Percentiles rank a stretch among this genome's conserved stretches.
These are phyloP conservation scores for Ustilago loliicola DNA, from an alignment of 1,284 basidiomycete genomes.

Conservation along the genomic window DNA sequence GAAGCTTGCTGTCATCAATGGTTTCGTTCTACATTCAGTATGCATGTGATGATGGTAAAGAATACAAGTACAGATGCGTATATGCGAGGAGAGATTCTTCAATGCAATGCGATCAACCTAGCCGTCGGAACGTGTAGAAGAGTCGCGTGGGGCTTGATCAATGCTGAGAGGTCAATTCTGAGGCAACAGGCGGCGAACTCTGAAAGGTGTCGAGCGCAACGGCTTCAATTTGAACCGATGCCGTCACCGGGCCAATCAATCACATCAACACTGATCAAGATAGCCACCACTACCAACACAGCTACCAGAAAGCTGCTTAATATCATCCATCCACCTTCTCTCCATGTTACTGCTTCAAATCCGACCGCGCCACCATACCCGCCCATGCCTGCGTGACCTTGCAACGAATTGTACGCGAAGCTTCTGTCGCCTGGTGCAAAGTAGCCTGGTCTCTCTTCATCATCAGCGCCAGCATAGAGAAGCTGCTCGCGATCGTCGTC, in stretches of 20 bases:
- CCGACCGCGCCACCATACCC: slow-evolving; percentile 27
- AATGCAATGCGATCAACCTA: neutral
- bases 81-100: neutral
- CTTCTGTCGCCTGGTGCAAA: slow-evolving; percentile 36
- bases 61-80: slow-evolving; percentile 40
- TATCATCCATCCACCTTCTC: slow-evolving; percentile 47
- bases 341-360: slow-evolving; percentile 40
- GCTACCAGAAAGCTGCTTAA: slow-evolving; percentile 29
- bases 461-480: slow-evolving; percentile 21
- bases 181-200: too few species aligned
- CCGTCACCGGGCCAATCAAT: slow-evolving; percentile 61
- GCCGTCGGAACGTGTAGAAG: neutral
- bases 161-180: too few species aligned
- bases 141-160: neutral
- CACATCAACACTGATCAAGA: slow-evolving; percentile 55
- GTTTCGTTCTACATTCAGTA: slow-evolving; percentile 1
- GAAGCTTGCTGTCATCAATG: neutral
- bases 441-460: slow-evolving; percentile 16
- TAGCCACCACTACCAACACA: slow-evolving; percentile 39
- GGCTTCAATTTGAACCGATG: slow-evolving; percentile 23
- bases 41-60: neutral
- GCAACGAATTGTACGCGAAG: slow-evolving; percentile 38
- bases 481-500: slow-evolving; percentile 41
- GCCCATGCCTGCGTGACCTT: neutral
- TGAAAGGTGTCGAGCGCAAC: neutral